A percentile compares a stretch with the other conserved stretches of the same genome.
Conservation (phyloP, 108 stramenopile genomes). For the Skeletonema menzelii region DNA sequence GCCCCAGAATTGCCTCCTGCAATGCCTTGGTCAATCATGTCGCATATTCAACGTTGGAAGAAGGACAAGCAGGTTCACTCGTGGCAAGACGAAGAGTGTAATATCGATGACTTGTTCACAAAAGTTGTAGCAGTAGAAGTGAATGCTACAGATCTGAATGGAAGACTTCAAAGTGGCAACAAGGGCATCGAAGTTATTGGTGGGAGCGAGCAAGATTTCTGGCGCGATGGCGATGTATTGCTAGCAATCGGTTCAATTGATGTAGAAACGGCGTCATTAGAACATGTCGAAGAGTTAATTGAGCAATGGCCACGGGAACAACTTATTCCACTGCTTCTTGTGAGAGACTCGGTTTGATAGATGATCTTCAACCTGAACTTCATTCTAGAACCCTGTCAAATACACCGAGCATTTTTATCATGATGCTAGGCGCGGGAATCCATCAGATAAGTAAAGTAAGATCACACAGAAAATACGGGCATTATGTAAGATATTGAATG, state of each 20-base stretch:
- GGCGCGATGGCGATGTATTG: conserved; percentile 23
- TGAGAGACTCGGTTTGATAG: conserved; percentile 13
- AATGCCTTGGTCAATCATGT: conserved; percentile 45
- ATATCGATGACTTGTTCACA: conserved; percentile 37
- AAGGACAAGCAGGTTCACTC: conserved; percentile 32
- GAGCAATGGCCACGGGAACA: conserved; percentile 28
- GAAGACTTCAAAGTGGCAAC: not conserved
- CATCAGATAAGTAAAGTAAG: too few relatives aligned
- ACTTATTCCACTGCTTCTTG: conserved; percentile 22
- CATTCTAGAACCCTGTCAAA: too few relatives aligned
- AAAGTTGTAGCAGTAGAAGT: conserved; percentile 34
- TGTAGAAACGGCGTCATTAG: conserved; percentile 35
- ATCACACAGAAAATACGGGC: too few relatives aligned
- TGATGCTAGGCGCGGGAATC: too few relatives aligned
- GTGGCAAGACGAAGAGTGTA: conserved; percentile 30
- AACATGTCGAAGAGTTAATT: conserved; percentile 38
- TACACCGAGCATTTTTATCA: too few relatives aligned
- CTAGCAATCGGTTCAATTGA: conserved; percentile 45
- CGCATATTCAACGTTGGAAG: conserved; percentile 45
- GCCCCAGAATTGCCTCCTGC: conserved; percentile 40
- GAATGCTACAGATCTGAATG: not conserved
- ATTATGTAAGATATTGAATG: too few relatives aligned
- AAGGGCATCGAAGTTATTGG: conserved; percentile 14
- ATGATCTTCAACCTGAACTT: not conserved
- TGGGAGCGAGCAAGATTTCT: not conserved